These are phyloP conservation scores for Fusarium abutilonis DNA, from an alignment of 2,329 filamentous ascomycete species.

Conservation along the genomic window DNA sequence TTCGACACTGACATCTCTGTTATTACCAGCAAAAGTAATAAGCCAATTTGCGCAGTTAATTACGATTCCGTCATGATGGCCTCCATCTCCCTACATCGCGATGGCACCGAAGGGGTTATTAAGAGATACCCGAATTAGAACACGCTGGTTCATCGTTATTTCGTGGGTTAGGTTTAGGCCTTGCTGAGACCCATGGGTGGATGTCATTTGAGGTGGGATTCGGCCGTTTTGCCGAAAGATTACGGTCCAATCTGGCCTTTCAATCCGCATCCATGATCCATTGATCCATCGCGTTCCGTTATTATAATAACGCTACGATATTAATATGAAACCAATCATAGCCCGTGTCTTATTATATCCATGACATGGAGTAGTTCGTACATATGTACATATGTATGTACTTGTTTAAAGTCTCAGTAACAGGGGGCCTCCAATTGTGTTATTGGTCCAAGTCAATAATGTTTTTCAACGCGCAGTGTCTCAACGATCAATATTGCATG, in stretches of 20 bases:
- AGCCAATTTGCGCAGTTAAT: slow-evolving; percentile 42
- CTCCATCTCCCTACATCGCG: slow-evolving; percentile 35
- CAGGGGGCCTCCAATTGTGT: background rate
- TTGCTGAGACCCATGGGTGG: slow-evolving; percentile 12
- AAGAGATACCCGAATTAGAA: slow-evolving; percentile 26
- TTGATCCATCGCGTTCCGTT: background rate
- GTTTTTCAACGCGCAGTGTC: slow-evolving; percentile 9
- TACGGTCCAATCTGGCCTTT: slow-evolving; percentile 15
- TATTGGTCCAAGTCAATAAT: slow-evolving; percentile 6
- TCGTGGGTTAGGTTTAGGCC: slow-evolving; percentile 21
- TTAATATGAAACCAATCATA: slow-evolving; percentile 11
- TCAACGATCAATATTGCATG: slow-evolving; percentile 15
- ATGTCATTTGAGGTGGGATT: slow-evolving; percentile 30
- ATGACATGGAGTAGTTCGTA: background rate
- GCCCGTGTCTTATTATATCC: background rate
- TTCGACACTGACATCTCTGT: slow-evolving; percentile 33
- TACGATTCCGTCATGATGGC: slow-evolving; percentile 31
- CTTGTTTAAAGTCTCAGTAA: slow-evolving; percentile 1
- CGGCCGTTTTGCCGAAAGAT: slow-evolving; percentile 26
- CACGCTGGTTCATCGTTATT: slow-evolving; percentile 33
- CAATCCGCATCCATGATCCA: slow-evolving; percentile 6
- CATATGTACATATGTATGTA: background rate
- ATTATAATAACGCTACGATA: slow-evolving; percentile 8
- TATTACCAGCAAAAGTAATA: slow-evolving; percentile 34
- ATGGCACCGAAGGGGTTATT: slow-evolving; percentile 12